These are phyloP conservation scores for Coprinopsis cinerea DNA, from an alignment of 768 basidiomycete genomes.

Conservation along the genomic window DNA sequence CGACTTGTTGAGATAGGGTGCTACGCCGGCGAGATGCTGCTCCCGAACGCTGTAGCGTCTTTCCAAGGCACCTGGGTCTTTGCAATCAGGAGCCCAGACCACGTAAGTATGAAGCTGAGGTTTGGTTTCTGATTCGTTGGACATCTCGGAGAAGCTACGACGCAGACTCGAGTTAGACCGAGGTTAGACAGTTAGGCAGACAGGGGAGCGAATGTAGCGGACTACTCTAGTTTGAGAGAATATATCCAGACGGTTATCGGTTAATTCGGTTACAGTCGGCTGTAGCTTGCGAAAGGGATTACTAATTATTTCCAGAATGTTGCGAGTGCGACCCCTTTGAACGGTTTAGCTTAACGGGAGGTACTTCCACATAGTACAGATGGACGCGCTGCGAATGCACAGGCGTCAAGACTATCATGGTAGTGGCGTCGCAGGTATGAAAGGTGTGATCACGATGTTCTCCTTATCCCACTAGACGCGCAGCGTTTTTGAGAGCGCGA, in stretches of 20 bases:
- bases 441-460: slow-evolving; percentile 45
- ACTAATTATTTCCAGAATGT: background rate
- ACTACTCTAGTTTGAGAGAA: too few relatives aligned
- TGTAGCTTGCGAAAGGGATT: too few relatives aligned
- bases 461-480: slow-evolving; percentile 52
- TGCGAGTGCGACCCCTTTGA: too few relatives aligned
- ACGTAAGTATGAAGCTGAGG: slow-evolving; percentile 29
- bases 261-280: too few relatives aligned
- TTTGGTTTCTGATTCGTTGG: background rate
- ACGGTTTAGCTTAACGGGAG: too few relatives aligned
- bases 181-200: too few relatives aligned
- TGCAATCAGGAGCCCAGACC: slow-evolving; percentile 49
- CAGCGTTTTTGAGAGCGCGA: background rate
- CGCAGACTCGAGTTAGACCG: too few relatives aligned
- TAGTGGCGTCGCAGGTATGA: slow-evolving; percentile 30
- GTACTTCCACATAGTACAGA: too few relatives aligned
- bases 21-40: slow-evolving; percentile 36
- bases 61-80: slow-evolving; percentile 20
- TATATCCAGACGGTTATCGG: too few relatives aligned
- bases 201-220: too few relatives aligned
- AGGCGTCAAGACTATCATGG: too few relatives aligned
- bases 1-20: slow-evolving; percentile 31
- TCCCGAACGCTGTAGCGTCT: slow-evolving; percentile 41
- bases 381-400: too few relatives aligned
- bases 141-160: background rate